Evolutionary conservation across 2,329 filamentous ascomycete genomes (phyloP), one percentile per base, ranked within the genome.

Genomic region (Phialocephala sp.): DNA sequence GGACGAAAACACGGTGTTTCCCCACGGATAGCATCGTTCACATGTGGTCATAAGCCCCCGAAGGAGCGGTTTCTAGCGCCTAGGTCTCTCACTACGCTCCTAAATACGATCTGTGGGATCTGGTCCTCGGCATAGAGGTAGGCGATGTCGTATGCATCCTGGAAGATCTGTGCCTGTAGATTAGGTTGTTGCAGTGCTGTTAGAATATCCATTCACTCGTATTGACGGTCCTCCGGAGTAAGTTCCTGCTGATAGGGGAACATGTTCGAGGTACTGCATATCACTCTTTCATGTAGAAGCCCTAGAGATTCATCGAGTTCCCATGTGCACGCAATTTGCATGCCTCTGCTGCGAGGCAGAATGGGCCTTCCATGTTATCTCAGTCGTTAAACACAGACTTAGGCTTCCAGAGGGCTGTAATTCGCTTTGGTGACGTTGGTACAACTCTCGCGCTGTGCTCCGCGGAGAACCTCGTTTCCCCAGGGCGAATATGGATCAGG

Each of bases 271-370:
- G 50, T 24, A 52, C 50, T 12, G 3, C 50, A 54, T 54, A 54
- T 32, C 50, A 27, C 18, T 11, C 11, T n/a, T 14, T 54, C 50
- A 15, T 35, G 24, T 50, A 20, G 12, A 14, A 50, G 45, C 8
- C 11, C 45, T 3, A 50, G n/a, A 14, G 1, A 27, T 24, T 22
- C 4, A 24, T 15, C 6, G 45, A 32, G 27, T 20, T 18, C 12
- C 12, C 22, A 54, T 35, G 2, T 54, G 22, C 50, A 54, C n/a
- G 50, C 50, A 27, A 1, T 6, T 54, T 15, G 24, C 50, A 54
- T 54, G 50, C 50, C 24, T 54, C 50, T 27, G 12, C 8, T 22
- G 50, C 50, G 50, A 54, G 50, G 50, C 14, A 32, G 24, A 54
- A 54, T 2, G 50, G 22, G 32, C 8, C 24, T 54, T 15, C 2